A percentile compares a stretch with the other conserved stretches of the same genome.
Conservation (phyloP, 106 monocot species). For the Dendrobium chrysotoxum region DNA sequence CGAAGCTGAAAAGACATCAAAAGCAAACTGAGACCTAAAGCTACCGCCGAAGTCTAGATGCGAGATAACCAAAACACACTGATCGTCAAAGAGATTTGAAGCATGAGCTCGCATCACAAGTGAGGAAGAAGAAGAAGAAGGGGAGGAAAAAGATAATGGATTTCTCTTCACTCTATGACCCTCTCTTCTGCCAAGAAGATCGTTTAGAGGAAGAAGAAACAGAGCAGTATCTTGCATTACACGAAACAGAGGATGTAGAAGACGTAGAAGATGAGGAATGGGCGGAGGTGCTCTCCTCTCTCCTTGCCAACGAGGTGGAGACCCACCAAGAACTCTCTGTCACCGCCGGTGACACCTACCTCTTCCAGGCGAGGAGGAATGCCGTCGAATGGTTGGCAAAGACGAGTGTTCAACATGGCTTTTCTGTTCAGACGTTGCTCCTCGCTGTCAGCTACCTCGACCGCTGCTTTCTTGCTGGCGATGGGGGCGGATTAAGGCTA, state of each 20-base stretch:
- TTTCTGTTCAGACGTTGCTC: slow-evolving; percentile 44
- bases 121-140: background rate
- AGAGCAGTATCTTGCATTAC: background rate
- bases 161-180: slow-evolving; percentile 16
- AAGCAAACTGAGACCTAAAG: slow-evolving; percentile 1
- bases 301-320: slow-evolving; percentile 28
- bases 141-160: background rate
- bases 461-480: slow-evolving; percentile 47
- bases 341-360: slow-evolving; percentile 3
- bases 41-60: background rate
- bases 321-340: background rate
- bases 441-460: slow-evolving; percentile 71
- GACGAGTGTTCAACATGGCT: slow-evolving; percentile 34
- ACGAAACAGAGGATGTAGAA: background rate
- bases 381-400: slow-evolving; percentile 35
- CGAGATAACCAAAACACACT: background rate
- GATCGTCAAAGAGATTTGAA: background rate
- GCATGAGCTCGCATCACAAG: background rate
- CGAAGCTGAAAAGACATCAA: slow-evolving; percentile 4
- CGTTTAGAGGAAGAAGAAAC: slow-evolving; percentile 10
- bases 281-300: slow-evolving; percentile 11
- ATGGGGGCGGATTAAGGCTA: slow-evolving; percentile 11
- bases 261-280: background rate
- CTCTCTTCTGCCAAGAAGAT: slow-evolving; percentile 44
- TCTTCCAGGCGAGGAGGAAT: slow-evolving; percentile 11